Evolutionary conservation across 768 basidiomycete genomes (phyloP), one percentile per base, ranked within the genome.

Genomic region (Favolaschia claudopus): DNA sequence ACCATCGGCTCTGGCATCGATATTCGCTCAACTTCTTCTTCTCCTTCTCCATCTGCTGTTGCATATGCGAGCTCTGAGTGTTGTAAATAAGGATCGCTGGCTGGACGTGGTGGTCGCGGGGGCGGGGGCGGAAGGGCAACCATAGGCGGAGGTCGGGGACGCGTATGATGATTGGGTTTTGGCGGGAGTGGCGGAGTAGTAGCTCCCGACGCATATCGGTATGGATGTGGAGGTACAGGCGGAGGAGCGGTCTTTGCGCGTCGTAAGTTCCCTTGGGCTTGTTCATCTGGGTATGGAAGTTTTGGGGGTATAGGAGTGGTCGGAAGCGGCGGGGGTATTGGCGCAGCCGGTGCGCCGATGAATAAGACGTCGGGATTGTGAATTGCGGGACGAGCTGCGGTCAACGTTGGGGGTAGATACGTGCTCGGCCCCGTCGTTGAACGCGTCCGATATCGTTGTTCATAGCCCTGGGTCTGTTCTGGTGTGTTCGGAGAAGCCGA

Each of bases 131-230:
- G 46, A 19, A 32, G 28, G 7, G 19, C 46, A 8, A 32, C 15
- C 25, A 9, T 7, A 9, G 46, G 29, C 39, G 39, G 19, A 10
- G 25, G 62, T 7, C 57, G 57, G 36, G 24, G 17, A 67, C 44
- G 4, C 12, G 60, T 20, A 39, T 61, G 43, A 44, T 58, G 39
- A 28, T 60, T 47, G 7, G 81, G 79, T 62, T 79, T 80, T 3
- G 80, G 75, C 7, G 80, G 80, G 32, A 79, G 44, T 8, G 77
- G 76, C 7, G 53, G 53, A 6, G 29, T 38, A 3, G 29, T 39
- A 1, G 29, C 9, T 13, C 24, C 8, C 33, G 40, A 37, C 28
- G 43, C 40, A 46, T 55, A 40, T 19, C 17, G 20, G 25, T 61
- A 46, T 2, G 60, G 60, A 45, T 56, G 60, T 14, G 60, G 54